Conservation (phyloP, 345 rosid species). For the Turnera subulata region DNA sequence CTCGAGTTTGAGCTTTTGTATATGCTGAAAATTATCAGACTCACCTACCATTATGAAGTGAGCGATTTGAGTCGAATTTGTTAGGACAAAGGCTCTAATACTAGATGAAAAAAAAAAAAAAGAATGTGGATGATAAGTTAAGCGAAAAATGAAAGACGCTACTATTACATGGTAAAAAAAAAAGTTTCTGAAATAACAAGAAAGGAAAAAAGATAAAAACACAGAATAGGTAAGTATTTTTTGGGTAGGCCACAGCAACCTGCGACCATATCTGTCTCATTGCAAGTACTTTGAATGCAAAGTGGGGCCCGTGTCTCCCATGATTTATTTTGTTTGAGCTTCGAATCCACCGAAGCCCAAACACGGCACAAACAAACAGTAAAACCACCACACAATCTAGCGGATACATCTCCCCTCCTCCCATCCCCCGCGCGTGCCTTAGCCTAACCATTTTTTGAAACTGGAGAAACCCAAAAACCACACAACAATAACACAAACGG, state of each 20-base stretch:
- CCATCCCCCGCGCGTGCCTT: not conserved
- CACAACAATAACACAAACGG: not conserved
- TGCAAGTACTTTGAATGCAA: slow-evolving; percentile 6
- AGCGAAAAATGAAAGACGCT: too few species aligned
- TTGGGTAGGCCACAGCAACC: slow-evolving; percentile 12
- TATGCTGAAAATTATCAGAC: too few species aligned
- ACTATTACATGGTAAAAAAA: too few species aligned
- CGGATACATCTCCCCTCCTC: not conserved
- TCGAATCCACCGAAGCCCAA: slow-evolving; percentile 17
- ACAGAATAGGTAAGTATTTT: too few species aligned
- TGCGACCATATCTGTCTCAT: slow-evolving; percentile 30
- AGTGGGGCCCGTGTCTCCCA: slow-evolving; percentile 16
- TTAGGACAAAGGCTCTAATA: too few species aligned
- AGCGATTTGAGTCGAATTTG: too few species aligned
- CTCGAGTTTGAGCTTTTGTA: too few species aligned
- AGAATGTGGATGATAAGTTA: too few species aligned
- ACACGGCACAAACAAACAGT: not conserved
- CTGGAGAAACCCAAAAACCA: too few species aligned
- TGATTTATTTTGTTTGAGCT: slow-evolving; percentile 29
- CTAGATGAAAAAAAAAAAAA: too few species aligned
- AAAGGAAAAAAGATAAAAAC: not conserved
- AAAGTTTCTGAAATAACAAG: too few species aligned
- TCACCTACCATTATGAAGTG: too few species aligned
- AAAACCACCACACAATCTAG: not conserved
- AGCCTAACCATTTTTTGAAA: not conserved